A percentile compares a stretch with the other conserved stretches of the same genome.
Conservation (phyloP, 352 stramenopile species). For the Pythium insidiosum region DNA sequence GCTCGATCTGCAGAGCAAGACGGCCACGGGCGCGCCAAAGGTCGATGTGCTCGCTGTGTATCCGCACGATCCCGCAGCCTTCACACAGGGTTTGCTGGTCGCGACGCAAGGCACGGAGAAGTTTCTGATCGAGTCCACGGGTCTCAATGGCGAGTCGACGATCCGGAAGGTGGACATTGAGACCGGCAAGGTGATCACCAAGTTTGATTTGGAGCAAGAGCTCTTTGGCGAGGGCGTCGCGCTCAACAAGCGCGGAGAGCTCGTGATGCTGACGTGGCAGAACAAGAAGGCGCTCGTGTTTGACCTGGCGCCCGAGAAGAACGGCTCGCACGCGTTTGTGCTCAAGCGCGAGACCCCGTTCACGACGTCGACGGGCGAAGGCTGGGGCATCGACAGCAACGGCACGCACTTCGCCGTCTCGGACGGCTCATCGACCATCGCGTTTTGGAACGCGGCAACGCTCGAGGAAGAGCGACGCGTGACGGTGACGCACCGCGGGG, state of each 20-base stretch:
- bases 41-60: slow-evolving; percentile 64
- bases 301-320: slow-evolving; percentile 40
- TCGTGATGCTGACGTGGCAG: slow-evolving; percentile 92
- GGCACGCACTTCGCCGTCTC: slow-evolving; percentile 59
- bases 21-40: slow-evolving; percentile 5
- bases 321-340: slow-evolving; percentile 23
- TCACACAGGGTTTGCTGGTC: slow-evolving; percentile 82
- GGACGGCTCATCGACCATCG: slow-evolving; percentile 85
- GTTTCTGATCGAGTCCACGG: slow-evolving; percentile 90
- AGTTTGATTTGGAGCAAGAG: slow-evolving; percentile 40
- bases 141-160: slow-evolving; percentile 82
- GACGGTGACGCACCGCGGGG: slow-evolving; percentile 36
- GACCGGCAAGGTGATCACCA: slow-evolving; percentile 67
- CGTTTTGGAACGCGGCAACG: slow-evolving; percentile 88
- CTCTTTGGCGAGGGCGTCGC: slow-evolving; percentile 92
- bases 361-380: slow-evolving; percentile 70
- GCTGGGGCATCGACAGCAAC: slow-evolving; percentile 91
- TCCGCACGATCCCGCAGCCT: slow-evolving; percentile 74
- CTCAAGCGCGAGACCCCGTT: slow-evolving; percentile 69
- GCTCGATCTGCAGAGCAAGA: background rate
- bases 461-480: slow-evolving; percentile 69
- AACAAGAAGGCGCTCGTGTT: slow-evolving; percentile 86
- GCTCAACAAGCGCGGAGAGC: slow-evolving; percentile 42
- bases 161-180: slow-evolving; percentile 83
- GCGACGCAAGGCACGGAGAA: slow-evolving; percentile 38